These are phyloP conservation scores for Sphagnum magellanicum DNA, from an alignment of 228 moss, liverwort and hornwort species.

Conservation along the genomic window DNA sequence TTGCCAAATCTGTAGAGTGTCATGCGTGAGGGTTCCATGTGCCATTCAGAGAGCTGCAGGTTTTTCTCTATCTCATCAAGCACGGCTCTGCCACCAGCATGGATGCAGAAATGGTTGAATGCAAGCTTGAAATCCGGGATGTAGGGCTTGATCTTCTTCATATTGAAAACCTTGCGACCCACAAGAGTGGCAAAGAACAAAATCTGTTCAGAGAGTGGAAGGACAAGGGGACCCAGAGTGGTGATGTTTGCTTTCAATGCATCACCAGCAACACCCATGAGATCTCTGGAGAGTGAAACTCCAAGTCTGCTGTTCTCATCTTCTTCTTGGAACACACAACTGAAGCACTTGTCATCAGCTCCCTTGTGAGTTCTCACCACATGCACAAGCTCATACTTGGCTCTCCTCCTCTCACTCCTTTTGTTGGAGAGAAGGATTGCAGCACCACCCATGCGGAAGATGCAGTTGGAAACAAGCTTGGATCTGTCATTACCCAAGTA, in stretches of 20 bases:
- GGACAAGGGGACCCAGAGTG: not conserved
- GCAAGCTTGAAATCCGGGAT: conserved; percentile 12
- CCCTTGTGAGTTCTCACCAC: conserved; percentile 48
- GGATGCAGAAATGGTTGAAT: conserved; percentile 10
- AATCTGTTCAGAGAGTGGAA: conserved; percentile 1
- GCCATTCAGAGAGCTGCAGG: conserved; percentile 4
- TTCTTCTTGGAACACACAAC: conserved; percentile 34
- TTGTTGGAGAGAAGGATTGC: conserved; percentile 30
- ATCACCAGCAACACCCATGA: conserved; percentile 44
- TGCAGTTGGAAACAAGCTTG: conserved; percentile 42
- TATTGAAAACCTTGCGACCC: not conserved
- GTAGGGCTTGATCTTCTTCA: conserved; percentile 4
- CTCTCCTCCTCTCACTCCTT: conserved; percentile 31
- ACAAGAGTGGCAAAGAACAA: not conserved
- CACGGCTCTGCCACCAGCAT: not conserved
- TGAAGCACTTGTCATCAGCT: conserved; percentile 38
- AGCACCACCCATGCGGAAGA: conserved; percentile 47
- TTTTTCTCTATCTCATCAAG: conserved; percentile 9
- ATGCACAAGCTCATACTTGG: conserved; percentile 48
- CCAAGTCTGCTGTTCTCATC: conserved; percentile 19
- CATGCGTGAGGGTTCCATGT: conserved; percentile 6
- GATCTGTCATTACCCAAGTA: conserved; percentile 48
- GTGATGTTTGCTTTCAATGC: conserved; percentile 22
- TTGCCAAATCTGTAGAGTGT: conserved; percentile 5
- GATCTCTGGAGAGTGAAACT: conserved; percentile 32